Percentiles rank a stretch among this genome's conserved stretches.
Conservation (phyloP, 345 rosid species). For the Eucalyptus albens region DNA sequence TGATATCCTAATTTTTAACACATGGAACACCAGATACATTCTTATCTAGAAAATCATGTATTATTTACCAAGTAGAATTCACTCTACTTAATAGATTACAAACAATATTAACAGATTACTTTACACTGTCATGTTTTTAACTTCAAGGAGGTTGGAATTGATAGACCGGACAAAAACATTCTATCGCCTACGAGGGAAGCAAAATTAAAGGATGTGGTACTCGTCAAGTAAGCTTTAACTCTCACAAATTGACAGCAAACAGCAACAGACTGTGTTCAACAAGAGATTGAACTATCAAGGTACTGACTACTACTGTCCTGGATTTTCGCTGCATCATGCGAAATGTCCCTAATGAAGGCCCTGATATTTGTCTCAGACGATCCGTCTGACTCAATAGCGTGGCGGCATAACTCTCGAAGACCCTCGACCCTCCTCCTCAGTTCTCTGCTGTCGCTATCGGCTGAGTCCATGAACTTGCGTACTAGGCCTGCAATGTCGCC, state of each 20-base stretch:
- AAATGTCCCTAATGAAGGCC: neutral
- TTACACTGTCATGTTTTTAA: neutral
- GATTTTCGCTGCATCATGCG: neutral
- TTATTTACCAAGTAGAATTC: neutral
- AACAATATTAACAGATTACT: neutral
- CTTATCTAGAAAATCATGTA: neutral
- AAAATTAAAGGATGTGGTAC: neutral
- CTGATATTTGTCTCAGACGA: neutral
- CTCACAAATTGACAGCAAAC: neutral
- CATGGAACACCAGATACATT: neutral
- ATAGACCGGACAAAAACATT: neutral
- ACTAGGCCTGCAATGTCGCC: constrained; percentile 3
- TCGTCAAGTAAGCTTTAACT: neutral
- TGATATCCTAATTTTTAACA: neutral
- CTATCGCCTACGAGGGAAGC: neutral
- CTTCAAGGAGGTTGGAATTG: neutral
- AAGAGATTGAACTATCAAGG: neutral
- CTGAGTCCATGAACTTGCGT: constrained; percentile 2
- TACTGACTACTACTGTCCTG: neutral
- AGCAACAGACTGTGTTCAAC: neutral
- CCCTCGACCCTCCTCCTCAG: constrained; percentile 3
- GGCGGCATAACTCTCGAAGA: neutral
- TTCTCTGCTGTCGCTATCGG: neutral
- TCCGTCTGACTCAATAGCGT: constrained; percentile 5
- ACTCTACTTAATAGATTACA: neutral